Percentiles rank a stretch among this genome's conserved stretches.
These are phyloP conservation scores for Hanseniaspora jakobsenii DNA, from an alignment of 805 yeast species.

Conservation along the genomic window DNA sequence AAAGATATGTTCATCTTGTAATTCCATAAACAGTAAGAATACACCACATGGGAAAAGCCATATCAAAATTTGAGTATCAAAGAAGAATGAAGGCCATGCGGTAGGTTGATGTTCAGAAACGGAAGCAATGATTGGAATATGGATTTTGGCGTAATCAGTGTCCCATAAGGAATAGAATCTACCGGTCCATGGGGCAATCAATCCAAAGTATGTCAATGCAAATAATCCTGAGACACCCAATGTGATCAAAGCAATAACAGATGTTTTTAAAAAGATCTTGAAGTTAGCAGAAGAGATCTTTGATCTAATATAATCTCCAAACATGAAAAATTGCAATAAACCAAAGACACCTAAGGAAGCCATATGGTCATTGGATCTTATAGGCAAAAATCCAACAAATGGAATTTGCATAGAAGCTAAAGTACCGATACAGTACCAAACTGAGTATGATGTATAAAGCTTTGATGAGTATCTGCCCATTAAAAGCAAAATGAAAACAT, in stretches of 20 bases:
- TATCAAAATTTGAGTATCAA: constrained; percentile 80
- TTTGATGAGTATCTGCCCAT: constrained; percentile 89
- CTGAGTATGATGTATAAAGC: constrained; percentile 79
- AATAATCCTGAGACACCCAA: constrained; percentile 63
- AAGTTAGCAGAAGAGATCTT: constrained; percentile 64
- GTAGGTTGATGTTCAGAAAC: constrained; percentile 99
- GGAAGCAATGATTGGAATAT: constrained; percentile 96
- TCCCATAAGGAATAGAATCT: constrained; percentile 98
- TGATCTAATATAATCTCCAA: constrained; percentile 69
- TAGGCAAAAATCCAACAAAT: constrained; percentile 93
- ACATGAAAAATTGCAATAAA: constrained; percentile 74
- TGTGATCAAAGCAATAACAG: constrained; percentile 42
- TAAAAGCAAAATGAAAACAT: constrained; percentile 73
- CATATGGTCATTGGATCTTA: constrained; percentile 96
- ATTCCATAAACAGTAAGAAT: constrained; percentile 76
- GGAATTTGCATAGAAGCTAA: constrained; percentile 98
- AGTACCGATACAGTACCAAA: constrained; percentile 98
- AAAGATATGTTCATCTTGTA: constrained; percentile 84
- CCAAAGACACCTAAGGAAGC: constrained; percentile 97
- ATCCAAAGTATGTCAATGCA: constrained; percentile 74
- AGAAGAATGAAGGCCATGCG: constrained; percentile 98
- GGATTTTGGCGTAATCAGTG: constrained; percentile 92
- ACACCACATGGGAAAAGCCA: constrained; percentile 99
- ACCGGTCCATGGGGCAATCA: constrained; percentile 99
- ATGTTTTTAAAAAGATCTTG: constrained; percentile 50